Evolutionary conservation across 495 filamentous ascomycete species (phyloP), one percentile per base, ranked within the genome.

Genomic region (Usnea hakonensis): DNA sequence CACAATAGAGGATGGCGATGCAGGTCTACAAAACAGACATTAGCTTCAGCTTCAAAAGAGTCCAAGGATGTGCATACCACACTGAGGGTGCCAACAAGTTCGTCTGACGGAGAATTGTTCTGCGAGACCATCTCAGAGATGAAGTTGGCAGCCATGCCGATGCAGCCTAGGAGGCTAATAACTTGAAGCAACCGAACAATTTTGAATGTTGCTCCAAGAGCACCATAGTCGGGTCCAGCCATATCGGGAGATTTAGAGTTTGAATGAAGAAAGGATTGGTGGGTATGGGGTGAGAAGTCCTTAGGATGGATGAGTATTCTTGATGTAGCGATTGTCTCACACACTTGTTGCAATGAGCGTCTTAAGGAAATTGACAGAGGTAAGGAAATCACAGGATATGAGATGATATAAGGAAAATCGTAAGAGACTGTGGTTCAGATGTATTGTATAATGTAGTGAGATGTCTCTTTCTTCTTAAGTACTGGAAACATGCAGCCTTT

Each of bases 91-190:
- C 87, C 90, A 19, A 96, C 82, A 10, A 97, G 76, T 57, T 91
- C 83, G 7, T 82, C 74, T 0, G 90, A 89, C 1, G 88, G 83
- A 9, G 80, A 78, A 41, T 82, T 79, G 53, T 85, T 79, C 35
- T 73, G 78, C 16, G 76, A 67, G n/a, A 91, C 81, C 62, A 95
- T 90, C 35, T 85, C 75, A n/a, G 84, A 82, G 69, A 96, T 85
- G 76, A 96, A 93, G 71, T 90, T 90, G 60, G 90, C 82, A 1
- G 83, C 85, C 64, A 96, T 83, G 57, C 90, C 90, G 68, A 96
- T 87, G 65, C 91, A 84, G 53, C 84, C 79, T 65, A 96, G 83
- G 64, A 97, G 85, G 26, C 81, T 86, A 55, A 85, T 76, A 54
- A 81, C 77, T 71, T 96, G 86, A 62, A 92, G 79, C 30, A 82